Base-by-base conservation (phyloP, 441 rosid species). In the Kokia cookei region DNA sequence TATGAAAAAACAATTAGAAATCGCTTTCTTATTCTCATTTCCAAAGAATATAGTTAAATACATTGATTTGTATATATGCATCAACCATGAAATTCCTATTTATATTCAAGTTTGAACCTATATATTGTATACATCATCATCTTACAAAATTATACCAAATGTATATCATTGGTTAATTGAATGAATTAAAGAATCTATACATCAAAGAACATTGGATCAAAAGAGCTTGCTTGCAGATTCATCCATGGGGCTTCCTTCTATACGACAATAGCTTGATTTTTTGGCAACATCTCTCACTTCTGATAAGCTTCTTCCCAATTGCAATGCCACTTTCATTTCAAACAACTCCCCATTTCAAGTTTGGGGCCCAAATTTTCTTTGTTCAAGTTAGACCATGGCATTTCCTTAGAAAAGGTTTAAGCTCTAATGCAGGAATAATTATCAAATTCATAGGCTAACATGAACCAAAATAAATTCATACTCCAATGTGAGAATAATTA, bases 211-310 rank as follows among this genome's bases (percentile, higher is more conserved):
- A 27, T 19, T 10, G 19, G 73, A 73, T 45, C 70, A 93, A 51
- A 93, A 86, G 22, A 90, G 89, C 74, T 90, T 93, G 91, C 96
- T 89, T 2, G 85, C 96, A 43, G 87, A 88, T 76, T 91, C 94
- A 17, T 88, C 89, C 2, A 83, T 6, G 63, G 71, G 40, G 42
- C 42, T 53, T 57, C 86, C 86, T 67, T 75, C 69, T 22, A 55
- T 27, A 55, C 29, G 29, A 55, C 29, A 19, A 55, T 22, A 22
- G 3, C 6, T 55, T 11, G 87, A 85, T 72, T 74, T 88, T 8
- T 57, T 73, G 2, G 89, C 92, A 2, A 93, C 74, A 65, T 86
- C 86, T 71, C 82, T 81, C 40, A 93, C 86, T 75, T 91, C 84
- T 0, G 97, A 83, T 60, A 83, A 75, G 86, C 92, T 92, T 81